Percentiles rank a stretch among this genome's conserved stretches.
Evolutionary conservation across 768 basidiomycete genomes (phyloP).

Genomic region (Tephrocybe sp.): DNA sequence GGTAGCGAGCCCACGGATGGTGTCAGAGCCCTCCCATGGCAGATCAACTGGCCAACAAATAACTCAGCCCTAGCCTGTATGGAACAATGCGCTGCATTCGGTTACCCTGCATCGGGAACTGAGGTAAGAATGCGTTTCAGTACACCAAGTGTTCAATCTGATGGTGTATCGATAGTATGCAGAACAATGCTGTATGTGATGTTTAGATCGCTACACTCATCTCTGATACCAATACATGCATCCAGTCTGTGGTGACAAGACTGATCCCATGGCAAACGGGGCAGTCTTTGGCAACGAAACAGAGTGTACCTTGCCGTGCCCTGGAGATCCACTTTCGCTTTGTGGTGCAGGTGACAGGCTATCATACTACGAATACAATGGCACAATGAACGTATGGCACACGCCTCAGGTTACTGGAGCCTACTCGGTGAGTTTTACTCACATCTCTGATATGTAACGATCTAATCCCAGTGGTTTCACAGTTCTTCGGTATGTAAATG

Average conservation of each 20-base stretch:
- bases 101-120: slow-evolving; percentile 68
- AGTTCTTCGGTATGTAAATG: slow-evolving; percentile 46
- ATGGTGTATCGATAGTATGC: slow-evolving; percentile 39
- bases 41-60: slow-evolving; percentile 56
- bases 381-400: slow-evolving; percentile 58
- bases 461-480: slow-evolving; percentile 8
- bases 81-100: slow-evolving; percentile 65
- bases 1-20: slow-evolving; percentile 44
- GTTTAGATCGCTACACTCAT: background rate
- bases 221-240: background rate
- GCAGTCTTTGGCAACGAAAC: slow-evolving; percentile 37
- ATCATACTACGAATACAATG: slow-evolving; percentile 53
- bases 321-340: slow-evolving; percentile 66
- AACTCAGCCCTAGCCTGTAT: slow-evolving; percentile 67
- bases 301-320: slow-evolving; percentile 53
- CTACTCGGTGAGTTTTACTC: slow-evolving; percentile 55
- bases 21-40: slow-evolving; percentile 53
- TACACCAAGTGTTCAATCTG: background rate
- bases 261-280: slow-evolving; percentile 43
- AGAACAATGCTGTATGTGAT: slow-evolving; percentile 67
- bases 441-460: background rate
- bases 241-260: slow-evolving; percentile 68
- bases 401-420: slow-evolving; percentile 60
- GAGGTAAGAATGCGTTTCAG: slow-evolving; percentile 33
- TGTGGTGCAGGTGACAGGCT: slow-evolving; percentile 62